phyloP scores from a whole-genome alignment of 2,329 filamentous ascomycete genomes.

The Aspergillus sp. region DNA sequence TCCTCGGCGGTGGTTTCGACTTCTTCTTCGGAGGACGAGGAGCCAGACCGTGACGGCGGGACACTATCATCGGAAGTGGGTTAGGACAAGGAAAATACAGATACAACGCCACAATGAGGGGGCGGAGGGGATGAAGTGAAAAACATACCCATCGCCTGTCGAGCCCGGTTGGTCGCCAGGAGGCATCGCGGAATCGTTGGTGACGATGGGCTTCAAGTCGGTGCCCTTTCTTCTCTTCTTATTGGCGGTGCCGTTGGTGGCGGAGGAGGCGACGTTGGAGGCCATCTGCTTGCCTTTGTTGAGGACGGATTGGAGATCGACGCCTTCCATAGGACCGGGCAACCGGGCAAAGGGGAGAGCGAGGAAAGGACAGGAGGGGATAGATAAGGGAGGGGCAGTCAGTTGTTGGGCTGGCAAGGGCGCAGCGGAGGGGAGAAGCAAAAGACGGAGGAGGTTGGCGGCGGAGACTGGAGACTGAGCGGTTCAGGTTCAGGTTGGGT shows the following conservation, averaged over 20 bases:
- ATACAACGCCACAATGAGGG: too few species aligned
- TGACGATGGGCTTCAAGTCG: constrained; percentile 66
- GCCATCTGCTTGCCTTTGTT: constrained; percentile 67
- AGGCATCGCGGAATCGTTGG: constrained; percentile 55
- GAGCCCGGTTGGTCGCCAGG: constrained; percentile 40
- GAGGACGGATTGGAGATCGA: constrained; percentile 63
- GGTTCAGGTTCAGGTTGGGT: neutral
- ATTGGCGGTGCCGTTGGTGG: constrained; percentile 56
- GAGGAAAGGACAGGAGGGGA: constrained; percentile 3
- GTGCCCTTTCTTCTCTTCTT: constrained; percentile 67
- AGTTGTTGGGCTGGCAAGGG: constrained; percentile 6
- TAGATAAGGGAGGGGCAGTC: neutral
- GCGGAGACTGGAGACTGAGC: neutral
- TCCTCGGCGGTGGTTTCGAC: constrained; percentile 93
- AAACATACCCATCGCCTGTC: constrained; percentile 46
- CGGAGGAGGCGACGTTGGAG: constrained; percentile 40
- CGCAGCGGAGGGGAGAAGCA: neutral
- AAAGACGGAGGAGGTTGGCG: constrained; percentile 7
- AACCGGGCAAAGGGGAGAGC: constrained; percentile 9
- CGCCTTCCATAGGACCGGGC: constrained; percentile 58
- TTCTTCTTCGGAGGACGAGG: constrained; percentile 77
- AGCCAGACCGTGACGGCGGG: constrained; percentile 70
- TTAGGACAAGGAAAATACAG: neutral
- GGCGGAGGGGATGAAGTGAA: neutral
- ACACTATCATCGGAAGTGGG: constrained; percentile 43